A percentile compares a stretch with the other conserved stretches of the same genome.
These are phyloP conservation scores for Infundibulicybe gibba DNA, from an alignment of 768 basidiomycete species.

Conservation along the genomic window DNA sequence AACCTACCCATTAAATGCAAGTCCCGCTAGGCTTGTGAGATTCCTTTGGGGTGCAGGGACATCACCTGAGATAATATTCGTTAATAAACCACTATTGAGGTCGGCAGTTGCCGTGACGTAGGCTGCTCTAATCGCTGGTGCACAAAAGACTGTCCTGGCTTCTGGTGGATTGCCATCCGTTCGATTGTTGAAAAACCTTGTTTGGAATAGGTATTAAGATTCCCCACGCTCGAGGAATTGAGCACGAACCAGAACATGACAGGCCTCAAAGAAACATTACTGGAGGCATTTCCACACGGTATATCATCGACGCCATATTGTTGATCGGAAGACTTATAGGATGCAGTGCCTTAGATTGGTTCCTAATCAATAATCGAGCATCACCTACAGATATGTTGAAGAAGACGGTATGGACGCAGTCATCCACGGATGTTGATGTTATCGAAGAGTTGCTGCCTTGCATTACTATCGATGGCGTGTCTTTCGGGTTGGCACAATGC, in stretches of 20 bases:
- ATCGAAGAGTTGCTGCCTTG: conserved; percentile 28
- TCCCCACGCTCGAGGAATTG: not conserved
- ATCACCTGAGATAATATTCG: conserved; percentile 26
- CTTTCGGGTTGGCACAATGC: conserved; percentile 42
- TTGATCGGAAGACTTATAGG: conserved; percentile 26
- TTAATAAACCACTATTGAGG: conserved; percentile 39
- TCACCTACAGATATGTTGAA: conserved; percentile 33
- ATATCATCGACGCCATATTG: conserved; percentile 49
- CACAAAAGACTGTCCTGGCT: conserved; percentile 54
- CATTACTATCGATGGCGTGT: conserved; percentile 18
- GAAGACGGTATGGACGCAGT: conserved; percentile 35
- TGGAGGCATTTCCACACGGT: conserved; percentile 25
- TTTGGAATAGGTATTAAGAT: conserved; percentile 2
- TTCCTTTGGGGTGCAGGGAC: conserved; percentile 38
- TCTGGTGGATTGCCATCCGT: conserved; percentile 25
- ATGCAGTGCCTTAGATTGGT: not conserved
- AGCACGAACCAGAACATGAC: conserved; percentile 62
- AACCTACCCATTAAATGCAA: conserved; percentile 57
- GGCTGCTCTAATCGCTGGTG: conserved; percentile 42
- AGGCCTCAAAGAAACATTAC: conserved; percentile 37
- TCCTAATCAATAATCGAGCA: not conserved
- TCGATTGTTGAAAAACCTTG: conserved; percentile 36
- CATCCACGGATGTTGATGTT: conserved; percentile 40
- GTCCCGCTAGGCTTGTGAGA: conserved; percentile 45
- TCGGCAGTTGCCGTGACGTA: conserved; percentile 39